phyloP scores from a whole-genome alignment of 1,139 yeast genomes.

The Kodamaea derodonti region DNA sequence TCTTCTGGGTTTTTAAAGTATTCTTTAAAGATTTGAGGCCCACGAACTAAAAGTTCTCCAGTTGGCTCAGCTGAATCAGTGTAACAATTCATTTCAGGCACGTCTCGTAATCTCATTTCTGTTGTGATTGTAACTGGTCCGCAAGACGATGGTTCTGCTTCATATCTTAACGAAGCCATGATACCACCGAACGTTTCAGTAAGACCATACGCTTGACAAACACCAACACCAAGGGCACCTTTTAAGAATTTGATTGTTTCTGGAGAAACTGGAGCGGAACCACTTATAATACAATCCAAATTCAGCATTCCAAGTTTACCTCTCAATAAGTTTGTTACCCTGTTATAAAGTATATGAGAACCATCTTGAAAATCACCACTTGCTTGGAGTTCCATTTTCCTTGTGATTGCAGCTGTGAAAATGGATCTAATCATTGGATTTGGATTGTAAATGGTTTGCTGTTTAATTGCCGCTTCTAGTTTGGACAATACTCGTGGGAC shows the following conservation, averaged over 20 bases:
- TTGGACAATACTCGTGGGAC: conserved; percentile 23
- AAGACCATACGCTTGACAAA: conserved; percentile 44
- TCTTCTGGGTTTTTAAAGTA: conserved; percentile 40
- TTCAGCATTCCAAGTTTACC: conserved; percentile 37
- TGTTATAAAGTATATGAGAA: conserved; percentile 30
- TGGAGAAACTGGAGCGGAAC: conserved; percentile 43
- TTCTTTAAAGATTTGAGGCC: conserved; percentile 35
- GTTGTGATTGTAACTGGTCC: conserved; percentile 34
- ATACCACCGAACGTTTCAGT: conserved; percentile 46
- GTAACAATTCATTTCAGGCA: conserved; percentile 37
- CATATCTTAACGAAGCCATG: conserved; percentile 27
- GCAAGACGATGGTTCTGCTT: conserved; percentile 39
- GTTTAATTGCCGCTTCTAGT: conserved; percentile 22
- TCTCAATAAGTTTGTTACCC: conserved; percentile 21
- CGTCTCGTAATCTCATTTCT: conserved; percentile 34
- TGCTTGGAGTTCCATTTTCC: conserved; percentile 30
- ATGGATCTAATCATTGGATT: conserved; percentile 24
- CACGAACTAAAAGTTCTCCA: conserved; percentile 40
- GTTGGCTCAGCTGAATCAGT: conserved; percentile 31
- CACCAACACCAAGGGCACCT: conserved; percentile 36
- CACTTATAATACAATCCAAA: conserved; percentile 26
- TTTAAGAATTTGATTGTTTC: conserved; percentile 40
- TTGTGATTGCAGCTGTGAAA: conserved; percentile 27
- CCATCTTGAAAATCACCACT: conserved; percentile 27
- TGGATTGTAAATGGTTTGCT: conserved; percentile 32